phyloP scores from a whole-genome alignment of 257 asterid genomes.

The Solanum commersonii region DNA sequence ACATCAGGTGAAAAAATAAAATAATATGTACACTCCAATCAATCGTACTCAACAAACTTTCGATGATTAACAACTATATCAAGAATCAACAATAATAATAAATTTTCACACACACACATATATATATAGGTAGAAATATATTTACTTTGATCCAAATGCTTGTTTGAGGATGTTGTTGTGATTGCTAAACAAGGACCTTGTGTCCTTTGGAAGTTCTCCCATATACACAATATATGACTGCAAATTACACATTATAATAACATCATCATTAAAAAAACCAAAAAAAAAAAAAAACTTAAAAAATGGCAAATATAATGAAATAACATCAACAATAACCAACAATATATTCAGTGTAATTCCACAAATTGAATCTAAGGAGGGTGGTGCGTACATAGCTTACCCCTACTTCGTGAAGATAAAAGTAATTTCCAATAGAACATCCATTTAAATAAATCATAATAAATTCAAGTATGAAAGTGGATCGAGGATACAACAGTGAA shows the following conservation, averaged over 20 bases:
- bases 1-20: not conserved
- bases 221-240: slow-evolving; percentile 11
- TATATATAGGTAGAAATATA: not conserved
- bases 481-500: not conserved
- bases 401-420: not conserved
- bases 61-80: not conserved
- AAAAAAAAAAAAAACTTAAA: not conserved
- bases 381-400: not conserved
- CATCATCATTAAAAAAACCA: not conserved
- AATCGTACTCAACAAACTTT: not conserved
- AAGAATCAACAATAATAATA: not conserved
- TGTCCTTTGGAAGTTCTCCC: slow-evolving; percentile 4
- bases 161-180: not conserved
- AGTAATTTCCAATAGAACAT: not conserved
- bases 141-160: slow-evolving; percentile 8
- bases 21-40: not conserved
- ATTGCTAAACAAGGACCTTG: not conserved
- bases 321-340: not conserved
- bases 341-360: not conserved
- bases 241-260: not conserved
- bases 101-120: too few species aligned
- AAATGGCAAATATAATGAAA: not conserved
- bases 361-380: fast-evolving
- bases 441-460: not conserved
- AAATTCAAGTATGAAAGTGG: not conserved